Base-by-base conservation (phyloP, 768 basidiomycete genomes). In the Termitomyces sp. region DNA sequence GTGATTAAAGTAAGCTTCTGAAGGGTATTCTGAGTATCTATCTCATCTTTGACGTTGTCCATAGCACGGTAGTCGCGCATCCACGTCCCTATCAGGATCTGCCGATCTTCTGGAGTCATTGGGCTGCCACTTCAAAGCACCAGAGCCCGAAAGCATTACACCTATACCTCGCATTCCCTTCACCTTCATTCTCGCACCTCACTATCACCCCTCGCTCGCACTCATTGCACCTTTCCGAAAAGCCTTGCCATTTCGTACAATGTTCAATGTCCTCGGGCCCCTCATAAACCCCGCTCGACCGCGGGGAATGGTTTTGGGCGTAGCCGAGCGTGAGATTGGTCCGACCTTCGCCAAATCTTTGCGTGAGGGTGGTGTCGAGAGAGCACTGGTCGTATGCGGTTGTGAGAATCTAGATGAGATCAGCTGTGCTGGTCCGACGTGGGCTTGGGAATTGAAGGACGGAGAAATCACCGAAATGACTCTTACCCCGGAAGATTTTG, bases 221-320 rank as follows among this genome's bases (percentile, higher is more conserved):
- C 73, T 81, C 56, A 79, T 98, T 62, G 89, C 88, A 0, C 94
- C 96, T 0, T 83, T 88, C 67, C 88, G 96, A 55, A 90, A 88
- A 65, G 75, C 85, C 0, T 83, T 98, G 54, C 93, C 94, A 47
- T 98, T 96, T 77, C 88, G 94, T 47, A 98, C 96, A 9, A 87
- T 99, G 76, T 98, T 97, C 82, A 98, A 99, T 73, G 75, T 94
- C 58, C 79, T 98, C 33, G 95, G 97, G 0, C 97, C 96, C 0
- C 81, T 98, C 40, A 88, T 96, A 72, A 98, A 96, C 72, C 97
- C 96, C 2, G 87, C 92, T 0, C 74, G 77, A 9, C 96, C 97
- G 2, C 80, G 79, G 4, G 88, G 92, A 3, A 94, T 98, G 89
- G 83, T 98, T 4, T 78, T 98, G 38, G 96, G 96, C 45, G 88